Evolutionary conservation across 352 stramenopile genomes (phyloP).

Genomic region (Pythium aristosporum): DNA sequence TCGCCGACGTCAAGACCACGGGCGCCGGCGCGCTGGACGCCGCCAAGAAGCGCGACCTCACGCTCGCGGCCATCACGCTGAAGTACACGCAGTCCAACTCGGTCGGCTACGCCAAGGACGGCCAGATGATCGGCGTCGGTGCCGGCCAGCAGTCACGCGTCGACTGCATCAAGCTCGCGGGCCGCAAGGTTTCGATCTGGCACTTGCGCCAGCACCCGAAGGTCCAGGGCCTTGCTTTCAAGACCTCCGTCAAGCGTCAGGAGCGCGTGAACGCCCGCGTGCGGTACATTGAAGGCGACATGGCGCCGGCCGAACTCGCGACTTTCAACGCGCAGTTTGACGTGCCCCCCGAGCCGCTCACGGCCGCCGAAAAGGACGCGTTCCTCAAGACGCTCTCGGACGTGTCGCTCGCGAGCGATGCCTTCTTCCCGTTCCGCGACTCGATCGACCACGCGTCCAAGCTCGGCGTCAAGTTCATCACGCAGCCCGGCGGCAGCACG

Average conservation of each 20-base stretch:
- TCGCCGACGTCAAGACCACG: conserved; percentile 92
- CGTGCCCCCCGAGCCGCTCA: conserved; percentile 92
- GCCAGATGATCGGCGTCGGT: conserved; percentile 99
- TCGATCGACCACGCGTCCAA: conserved; percentile 97
- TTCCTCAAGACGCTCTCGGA: conserved; percentile 91
- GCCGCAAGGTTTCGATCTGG: conserved; percentile 97
- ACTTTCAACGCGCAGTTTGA: conserved; percentile 97
- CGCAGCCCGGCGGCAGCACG: conserved; percentile 91
- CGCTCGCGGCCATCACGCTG: conserved; percentile 98
- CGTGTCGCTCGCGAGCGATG: conserved; percentile 97
- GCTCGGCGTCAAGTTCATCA: conserved; percentile 97
- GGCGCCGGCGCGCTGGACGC: conserved; percentile 83
- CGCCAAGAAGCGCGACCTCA: conserved; percentile 95
- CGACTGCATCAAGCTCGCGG: conserved; percentile 99
- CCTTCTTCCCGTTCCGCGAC: conserved; percentile 99
- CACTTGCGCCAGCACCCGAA: conserved; percentile 98
- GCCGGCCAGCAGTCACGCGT: conserved; percentile 99
- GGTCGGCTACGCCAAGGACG: conserved; percentile 98
- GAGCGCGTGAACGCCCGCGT: conserved; percentile 99
- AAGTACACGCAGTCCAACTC: conserved; percentile 99
- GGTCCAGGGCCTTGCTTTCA: conserved; percentile 95
- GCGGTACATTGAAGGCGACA: conserved; percentile 99
- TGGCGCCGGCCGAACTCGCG: conserved; percentile 93
- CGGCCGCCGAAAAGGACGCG: conserved; percentile 91
- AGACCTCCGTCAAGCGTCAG: conserved; percentile 97